Evolutionary conservation across 75 land plant genomes (phyloP), one percentile per base, ranked within the genome.

Genomic region (Ceratopteris richardii): DNA sequence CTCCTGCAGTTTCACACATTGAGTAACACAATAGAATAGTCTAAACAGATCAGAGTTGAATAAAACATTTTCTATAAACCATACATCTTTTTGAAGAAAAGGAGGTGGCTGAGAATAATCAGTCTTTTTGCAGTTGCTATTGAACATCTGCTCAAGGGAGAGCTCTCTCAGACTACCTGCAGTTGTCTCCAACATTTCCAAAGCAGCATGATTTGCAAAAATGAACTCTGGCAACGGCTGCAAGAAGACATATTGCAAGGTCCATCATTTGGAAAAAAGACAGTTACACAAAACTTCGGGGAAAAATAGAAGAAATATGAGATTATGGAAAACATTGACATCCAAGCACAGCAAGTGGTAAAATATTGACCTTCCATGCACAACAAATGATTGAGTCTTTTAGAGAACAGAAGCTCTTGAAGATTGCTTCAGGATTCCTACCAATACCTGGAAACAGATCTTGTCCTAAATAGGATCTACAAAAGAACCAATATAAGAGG

Each of bases 121-220:
- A 17, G 59, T 48, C 66, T 82, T 82, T 40, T 78, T 58, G 0
- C 84, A 83, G 44, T 61, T 52, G 29, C 82, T 90, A 58, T 90
- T 81, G 14, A 75, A 46, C 14, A 83, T 75, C 51, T 63, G 62
- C 22, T 75, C 77, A 57, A 66, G 65, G 12, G 61, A 55, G 51
- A 70, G 36, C 14, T 56, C 58, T 25, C 57, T 70, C 67, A 70
- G 48, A 23, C 39, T 54, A 48, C 39, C n/a, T 23, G 63, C 44
- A 16, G 59, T 70, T 31, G 67, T 48, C 24, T 70, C 73, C 55
- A 70, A 54, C 73, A 70, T 70, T 57, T 70, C 73, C 12, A 70
- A 50, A 17, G 70, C 73, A 14, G 73, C 67, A 29, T 57, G 58
- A 31, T 70, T 70, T 20, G 73, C 73, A 44, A 70, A 70, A 31